phyloP scores from a whole-genome alignment of 305 asterid species.

The Euphrasia arctica region DNA sequence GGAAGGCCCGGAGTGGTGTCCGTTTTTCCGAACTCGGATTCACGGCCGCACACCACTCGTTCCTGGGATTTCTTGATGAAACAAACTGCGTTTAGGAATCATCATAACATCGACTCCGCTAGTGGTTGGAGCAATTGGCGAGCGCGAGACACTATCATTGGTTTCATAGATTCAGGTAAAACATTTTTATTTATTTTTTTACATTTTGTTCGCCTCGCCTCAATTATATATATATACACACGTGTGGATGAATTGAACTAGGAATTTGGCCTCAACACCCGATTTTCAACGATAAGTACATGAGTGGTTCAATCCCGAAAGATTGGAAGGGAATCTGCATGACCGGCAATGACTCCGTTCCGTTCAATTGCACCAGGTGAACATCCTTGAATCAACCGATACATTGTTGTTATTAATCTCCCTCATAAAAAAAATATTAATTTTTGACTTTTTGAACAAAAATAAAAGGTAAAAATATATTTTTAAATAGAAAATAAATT shows the following conservation, averaged over 20 bases:
- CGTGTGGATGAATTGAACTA: constrained; percentile 9
- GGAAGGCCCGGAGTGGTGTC: constrained; percentile 45
- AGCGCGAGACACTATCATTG: constrained; percentile 49
- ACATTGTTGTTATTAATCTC: too few relatives aligned
- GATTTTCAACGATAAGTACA: constrained; percentile 55
- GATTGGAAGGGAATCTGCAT: constrained; percentile 81
- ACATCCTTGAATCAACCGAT: too few relatives aligned
- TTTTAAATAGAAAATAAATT: too few relatives aligned
- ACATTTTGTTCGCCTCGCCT: not conserved
- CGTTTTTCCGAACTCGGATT: constrained; percentile 46
- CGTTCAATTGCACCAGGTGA: constrained; percentile 49
- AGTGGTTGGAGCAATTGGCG: constrained; percentile 20
- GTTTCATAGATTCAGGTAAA: constrained; percentile 75
- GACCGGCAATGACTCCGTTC: constrained; percentile 44
- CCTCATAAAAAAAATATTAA: too few relatives aligned
- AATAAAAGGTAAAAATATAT: too few relatives aligned
- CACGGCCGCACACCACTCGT: constrained; percentile 47
- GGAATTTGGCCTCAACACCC: constrained; percentile 93
- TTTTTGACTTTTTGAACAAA: too few relatives aligned
- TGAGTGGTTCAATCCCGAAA: constrained; percentile 51
- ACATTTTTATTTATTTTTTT: not conserved
- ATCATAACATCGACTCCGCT: constrained; percentile 16
- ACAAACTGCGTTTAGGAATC: constrained; percentile 6
- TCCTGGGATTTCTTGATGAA: constrained; percentile 52
- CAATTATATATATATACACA: not conserved